Evolutionary conservation across 2,329 filamentous ascomycete species (phyloP).

Genomic region (Pseudopyricularia cyperi): DNA sequence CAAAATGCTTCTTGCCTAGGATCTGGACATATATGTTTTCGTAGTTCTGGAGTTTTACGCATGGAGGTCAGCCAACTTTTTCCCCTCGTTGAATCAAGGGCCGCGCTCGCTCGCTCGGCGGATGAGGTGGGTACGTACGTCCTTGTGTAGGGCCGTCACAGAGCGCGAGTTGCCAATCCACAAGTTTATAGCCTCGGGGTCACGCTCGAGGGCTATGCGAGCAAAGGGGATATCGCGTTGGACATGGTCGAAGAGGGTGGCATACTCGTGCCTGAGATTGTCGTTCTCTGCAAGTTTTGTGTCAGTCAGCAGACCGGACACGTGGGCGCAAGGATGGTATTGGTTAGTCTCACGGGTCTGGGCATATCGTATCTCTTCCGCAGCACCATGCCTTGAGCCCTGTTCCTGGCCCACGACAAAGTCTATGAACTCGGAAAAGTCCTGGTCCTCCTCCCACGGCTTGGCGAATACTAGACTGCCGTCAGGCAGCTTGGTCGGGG

Average conservation of each 20-base stretch:
- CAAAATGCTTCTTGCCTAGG: constrained; percentile 60
- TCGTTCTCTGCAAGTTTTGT: constrained; percentile 53
- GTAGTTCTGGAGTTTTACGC: constrained; percentile 38
- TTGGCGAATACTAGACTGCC: constrained; percentile 48
- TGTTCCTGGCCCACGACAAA: constrained; percentile 47
- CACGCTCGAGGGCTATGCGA: constrained; percentile 50
- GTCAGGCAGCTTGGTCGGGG: constrained; percentile 27
- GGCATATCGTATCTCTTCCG: constrained; percentile 51
- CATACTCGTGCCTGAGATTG: constrained; percentile 65
- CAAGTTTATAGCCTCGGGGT: constrained; percentile 66
- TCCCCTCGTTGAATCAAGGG: not conserved
- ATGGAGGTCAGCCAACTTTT: not conserved
- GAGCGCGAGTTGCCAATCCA: constrained; percentile 68
- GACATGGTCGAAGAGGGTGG: constrained; percentile 47
- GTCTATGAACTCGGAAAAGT: constrained; percentile 48
- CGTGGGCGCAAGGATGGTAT: not conserved
- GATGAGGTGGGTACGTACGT: constrained; percentile 45
- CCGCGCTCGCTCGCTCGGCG: not conserved
- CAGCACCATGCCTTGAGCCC: constrained; percentile 14
- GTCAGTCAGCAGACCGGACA: not conserved
- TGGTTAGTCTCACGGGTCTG: constrained; percentile 49
- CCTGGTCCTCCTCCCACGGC: constrained; percentile 53
- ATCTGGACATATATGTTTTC: constrained; percentile 77
- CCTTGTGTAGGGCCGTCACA: constrained; percentile 62
- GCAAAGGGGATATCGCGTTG: constrained; percentile 57